Evolutionary conservation across 2,329 filamentous ascomycete species (phyloP).

Genomic region (Coleophoma crateriformis): DNA sequence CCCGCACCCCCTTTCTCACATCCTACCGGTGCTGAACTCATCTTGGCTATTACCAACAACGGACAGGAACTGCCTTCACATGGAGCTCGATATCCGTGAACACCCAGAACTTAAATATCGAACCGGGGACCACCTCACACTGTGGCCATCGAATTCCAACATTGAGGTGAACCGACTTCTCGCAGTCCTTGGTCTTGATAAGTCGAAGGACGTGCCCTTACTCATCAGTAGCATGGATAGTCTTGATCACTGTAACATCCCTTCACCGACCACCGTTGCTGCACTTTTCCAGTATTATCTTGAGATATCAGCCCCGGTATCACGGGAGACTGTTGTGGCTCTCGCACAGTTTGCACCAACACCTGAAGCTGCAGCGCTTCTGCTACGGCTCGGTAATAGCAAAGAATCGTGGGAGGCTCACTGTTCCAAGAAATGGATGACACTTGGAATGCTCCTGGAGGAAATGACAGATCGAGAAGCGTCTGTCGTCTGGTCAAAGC

Average conservation of each 20-base stretch:
- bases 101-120: conserved; percentile 17
- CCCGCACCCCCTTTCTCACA: conserved; percentile 6
- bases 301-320: conserved; percentile 36
- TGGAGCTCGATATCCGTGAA: conserved; percentile 13
- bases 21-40: conserved; percentile 4
- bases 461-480: neutral
- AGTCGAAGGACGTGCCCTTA: conserved; percentile 2
- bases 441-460: conserved; percentile 10
- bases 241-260: conserved; percentile 6
- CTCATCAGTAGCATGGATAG: conserved; percentile 7
- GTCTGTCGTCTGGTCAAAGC: conserved; percentile 26
- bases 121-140: conserved; percentile 18
- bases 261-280: conserved; percentile 18
- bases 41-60: conserved; percentile 7
- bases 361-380: conserved; percentile 11
- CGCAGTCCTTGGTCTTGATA: conserved; percentile 5
- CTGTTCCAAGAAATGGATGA: conserved; percentile 6
- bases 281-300: conserved; percentile 38
- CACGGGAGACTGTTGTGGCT: conserved; percentile 30
- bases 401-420: conserved; percentile 8
- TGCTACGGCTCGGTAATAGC: conserved; percentile 4
- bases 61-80: conserved; percentile 16
- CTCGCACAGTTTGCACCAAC: conserved; percentile 34
- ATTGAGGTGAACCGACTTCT: conserved; percentile 12
- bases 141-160: conserved; percentile 17